phyloP scores from a whole-genome alignment of 257 asterid genomes.

The Solanum sitiens region DNA sequence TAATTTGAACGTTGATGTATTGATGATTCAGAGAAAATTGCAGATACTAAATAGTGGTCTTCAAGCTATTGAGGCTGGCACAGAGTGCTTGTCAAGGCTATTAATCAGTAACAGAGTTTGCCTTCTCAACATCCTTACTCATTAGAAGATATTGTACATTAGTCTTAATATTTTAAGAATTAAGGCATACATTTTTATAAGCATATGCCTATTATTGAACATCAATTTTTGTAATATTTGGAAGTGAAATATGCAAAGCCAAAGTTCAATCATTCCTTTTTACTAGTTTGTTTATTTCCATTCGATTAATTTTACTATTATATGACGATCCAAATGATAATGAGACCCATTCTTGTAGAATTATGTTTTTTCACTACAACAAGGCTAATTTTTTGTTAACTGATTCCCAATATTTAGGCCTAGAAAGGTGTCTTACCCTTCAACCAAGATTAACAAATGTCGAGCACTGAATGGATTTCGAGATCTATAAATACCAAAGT shows the following conservation, averaged over 20 bases:
- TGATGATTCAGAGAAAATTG: not conserved
- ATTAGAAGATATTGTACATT: conserved; percentile 11
- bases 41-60: not conserved
- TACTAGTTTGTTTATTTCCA: not conserved
- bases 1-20: not conserved
- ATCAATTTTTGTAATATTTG: not conserved
- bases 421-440: not conserved
- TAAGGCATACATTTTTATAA: not conserved
- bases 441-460: not conserved
- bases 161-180: not conserved
- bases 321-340: not conserved
- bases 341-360: not conserved
- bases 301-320: too few species aligned
- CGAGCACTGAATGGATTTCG: not conserved
- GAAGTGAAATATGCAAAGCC: not conserved
- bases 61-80: not conserved
- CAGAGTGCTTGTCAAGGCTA: not conserved
- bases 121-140: conserved; percentile 3
- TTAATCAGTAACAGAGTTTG: conserved; percentile 4
- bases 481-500: not conserved
- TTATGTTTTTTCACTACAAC: not conserved
- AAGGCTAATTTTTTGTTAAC: not conserved
- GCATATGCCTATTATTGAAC: not conserved
- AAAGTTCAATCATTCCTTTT: not conserved
- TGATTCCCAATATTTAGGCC: not conserved